These are phyloP conservation scores for Metarhizium guizhouense DNA, from an alignment of 2,329 filamentous ascomycete species.

Conservation along the genomic window DNA sequence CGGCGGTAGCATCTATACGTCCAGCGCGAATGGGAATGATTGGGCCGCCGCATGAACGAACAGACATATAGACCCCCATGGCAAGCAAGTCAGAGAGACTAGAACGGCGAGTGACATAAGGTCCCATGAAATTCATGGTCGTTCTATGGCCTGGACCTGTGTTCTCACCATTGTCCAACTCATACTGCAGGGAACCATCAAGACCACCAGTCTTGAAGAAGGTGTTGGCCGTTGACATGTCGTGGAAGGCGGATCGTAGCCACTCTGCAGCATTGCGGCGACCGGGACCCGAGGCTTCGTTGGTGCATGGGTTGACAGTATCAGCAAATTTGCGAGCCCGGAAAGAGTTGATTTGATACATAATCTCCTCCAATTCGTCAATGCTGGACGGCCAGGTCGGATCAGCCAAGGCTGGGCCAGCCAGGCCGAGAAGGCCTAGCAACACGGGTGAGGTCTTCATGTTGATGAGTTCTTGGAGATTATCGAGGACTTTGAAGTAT, in stretches of 20 bases:
- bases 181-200: constrained; percentile 52
- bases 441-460: constrained; percentile 17
- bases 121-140: constrained; percentile 44
- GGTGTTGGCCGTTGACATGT: constrained; percentile 47
- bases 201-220: constrained; percentile 41
- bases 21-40: constrained; percentile 42
- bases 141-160: constrained; percentile 44
- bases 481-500: neutral
- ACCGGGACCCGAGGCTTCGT: constrained; percentile 41
- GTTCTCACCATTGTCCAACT: constrained; percentile 47
- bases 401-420: constrained; percentile 28
- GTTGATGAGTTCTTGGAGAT: neutral
- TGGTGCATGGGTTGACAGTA: constrained; percentile 47
- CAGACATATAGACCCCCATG: constrained; percentile 47
- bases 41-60: constrained; percentile 47
- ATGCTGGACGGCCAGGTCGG: constrained; percentile 52
- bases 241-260: constrained; percentile 53
- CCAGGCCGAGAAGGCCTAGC: constrained; percentile 28
- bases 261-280: constrained; percentile 53
- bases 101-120: constrained; percentile 40
- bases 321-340: constrained; percentile 45
- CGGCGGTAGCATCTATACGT: constrained; percentile 41
- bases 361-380: constrained; percentile 56
- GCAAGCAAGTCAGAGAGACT: constrained; percentile 50
- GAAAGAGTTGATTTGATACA: constrained; percentile 49